These are phyloP conservation scores for Dactylellina drechsleri DNA, from an alignment of 2,329 filamentous ascomycete genomes.

Conservation along the genomic window DNA sequence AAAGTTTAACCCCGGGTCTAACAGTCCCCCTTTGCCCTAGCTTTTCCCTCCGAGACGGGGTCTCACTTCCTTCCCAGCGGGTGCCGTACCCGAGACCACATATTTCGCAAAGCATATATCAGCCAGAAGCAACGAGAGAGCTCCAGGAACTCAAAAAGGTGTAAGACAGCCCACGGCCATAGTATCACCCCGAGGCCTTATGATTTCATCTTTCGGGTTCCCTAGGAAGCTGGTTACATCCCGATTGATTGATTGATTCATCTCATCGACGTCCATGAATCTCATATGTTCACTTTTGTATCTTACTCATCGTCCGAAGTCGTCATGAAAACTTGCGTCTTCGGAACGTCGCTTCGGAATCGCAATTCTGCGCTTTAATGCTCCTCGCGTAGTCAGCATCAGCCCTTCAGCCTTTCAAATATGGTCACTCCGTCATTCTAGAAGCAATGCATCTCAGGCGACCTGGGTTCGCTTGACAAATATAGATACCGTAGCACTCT, in stretches of 20 bases:
- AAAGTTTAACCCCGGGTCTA: constrained; percentile 28
- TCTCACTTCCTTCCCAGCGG: constrained; percentile 23
- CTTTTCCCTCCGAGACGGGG: constrained; percentile 48
- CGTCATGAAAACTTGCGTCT: constrained; percentile 22
- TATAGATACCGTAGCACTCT: constrained; percentile 38
- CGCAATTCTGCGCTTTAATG: constrained; percentile 11
- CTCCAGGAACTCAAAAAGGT: constrained; percentile 39
- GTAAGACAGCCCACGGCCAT: constrained; percentile 35
- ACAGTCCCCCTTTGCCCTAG: constrained; percentile 13
- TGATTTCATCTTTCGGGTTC: constrained; percentile 42
- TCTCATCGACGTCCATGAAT: constrained; percentile 16
- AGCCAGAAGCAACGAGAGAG: constrained; percentile 7
- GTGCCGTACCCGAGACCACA: constrained; percentile 44
- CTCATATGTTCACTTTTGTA: background rate
- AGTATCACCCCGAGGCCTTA: constrained; percentile 40
- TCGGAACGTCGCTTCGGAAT: constrained; percentile 47
- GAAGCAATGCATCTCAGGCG: background rate
- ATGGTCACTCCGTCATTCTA: too few relatives aligned
- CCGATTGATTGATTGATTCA: constrained; percentile 5
- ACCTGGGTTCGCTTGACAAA: constrained; percentile 50
- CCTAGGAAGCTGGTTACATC: constrained; percentile 24
- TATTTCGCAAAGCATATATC: background rate
- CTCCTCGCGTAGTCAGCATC: constrained; percentile 9
- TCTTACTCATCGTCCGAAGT: constrained; percentile 17
- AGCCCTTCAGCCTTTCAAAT: constrained; percentile 48